Evolutionary conservation across 2,329 filamentous ascomycete genomes (phyloP).

Genomic region (Monosporascus sp.): DNA sequence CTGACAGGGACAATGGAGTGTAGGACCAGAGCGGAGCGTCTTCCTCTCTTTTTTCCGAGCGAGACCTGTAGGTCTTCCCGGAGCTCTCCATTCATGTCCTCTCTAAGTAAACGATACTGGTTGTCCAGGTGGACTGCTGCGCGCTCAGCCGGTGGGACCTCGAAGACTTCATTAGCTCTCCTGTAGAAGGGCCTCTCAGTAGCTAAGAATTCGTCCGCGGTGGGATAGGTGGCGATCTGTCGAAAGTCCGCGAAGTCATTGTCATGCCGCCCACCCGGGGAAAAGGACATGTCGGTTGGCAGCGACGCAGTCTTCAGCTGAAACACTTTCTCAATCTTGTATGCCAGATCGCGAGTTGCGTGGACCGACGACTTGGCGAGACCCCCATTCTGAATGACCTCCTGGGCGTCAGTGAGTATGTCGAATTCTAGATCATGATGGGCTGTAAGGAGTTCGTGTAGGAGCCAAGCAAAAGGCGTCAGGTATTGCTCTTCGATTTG

Average conservation of each 20-base stretch:
- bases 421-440: background rate
- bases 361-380: constrained; percentile 18
- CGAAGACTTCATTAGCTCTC: constrained; percentile 41
- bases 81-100: constrained; percentile 65
- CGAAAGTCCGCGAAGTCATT: constrained; percentile 63
- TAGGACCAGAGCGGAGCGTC: constrained; percentile 28
- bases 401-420: constrained; percentile 21
- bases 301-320: constrained; percentile 20
- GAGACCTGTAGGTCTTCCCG: constrained; percentile 42
- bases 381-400: constrained; percentile 8
- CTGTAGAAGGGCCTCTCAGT: constrained; percentile 49
- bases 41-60: constrained; percentile 42
- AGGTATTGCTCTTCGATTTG: constrained; percentile 28
- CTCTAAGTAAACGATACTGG: constrained; percentile 64
- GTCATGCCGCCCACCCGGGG: constrained; percentile 64
- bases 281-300: background rate
- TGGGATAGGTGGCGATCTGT: constrained; percentile 59
- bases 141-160: constrained; percentile 31
- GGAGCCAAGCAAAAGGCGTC: constrained; percentile 42
- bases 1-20: constrained; percentile 29
- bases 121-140: constrained; percentile 56
- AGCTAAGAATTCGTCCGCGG: constrained; percentile 57
- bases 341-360: constrained; percentile 21
- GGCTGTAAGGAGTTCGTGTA: constrained; percentile 39
- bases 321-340: constrained; percentile 35